Conservation (phyloP, 2,329 filamentous ascomycete genomes). For the Thermothelomyces thermophilus region DNA sequence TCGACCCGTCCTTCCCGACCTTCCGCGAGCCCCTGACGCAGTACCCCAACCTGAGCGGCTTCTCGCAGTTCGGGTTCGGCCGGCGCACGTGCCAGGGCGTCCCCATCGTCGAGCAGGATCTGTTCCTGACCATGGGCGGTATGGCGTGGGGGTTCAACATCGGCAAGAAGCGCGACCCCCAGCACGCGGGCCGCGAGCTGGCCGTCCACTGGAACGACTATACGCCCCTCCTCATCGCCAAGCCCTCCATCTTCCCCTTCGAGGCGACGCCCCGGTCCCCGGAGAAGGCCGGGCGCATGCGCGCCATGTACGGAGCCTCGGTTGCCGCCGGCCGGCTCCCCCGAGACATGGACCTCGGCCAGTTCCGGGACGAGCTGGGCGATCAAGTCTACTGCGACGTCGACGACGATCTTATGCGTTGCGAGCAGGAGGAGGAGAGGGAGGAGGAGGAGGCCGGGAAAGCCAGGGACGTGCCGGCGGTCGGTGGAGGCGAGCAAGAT, state of each 20-base stretch:
- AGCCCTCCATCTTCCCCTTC: constrained; percentile 36
- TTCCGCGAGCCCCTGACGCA: constrained; percentile 26
- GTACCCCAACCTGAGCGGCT: constrained; percentile 30
- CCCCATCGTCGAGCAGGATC: constrained; percentile 27
- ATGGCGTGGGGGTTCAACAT: constrained; percentile 26
- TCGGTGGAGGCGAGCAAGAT: too few species aligned
- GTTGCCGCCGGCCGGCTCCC: not conserved
- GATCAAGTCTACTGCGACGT: constrained; percentile 3
- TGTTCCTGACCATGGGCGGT: constrained; percentile 26
- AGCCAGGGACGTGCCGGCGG: too few species aligned
- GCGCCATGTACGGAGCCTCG: constrained; percentile 29
- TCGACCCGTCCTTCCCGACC: constrained; percentile 25
- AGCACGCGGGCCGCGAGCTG: constrained; percentile 20
- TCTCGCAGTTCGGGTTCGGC: constrained; percentile 40
- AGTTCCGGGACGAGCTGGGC: not conserved
- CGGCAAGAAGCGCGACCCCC: constrained; percentile 27
- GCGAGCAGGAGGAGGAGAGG: too few species aligned
- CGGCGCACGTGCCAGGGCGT: constrained; percentile 35
- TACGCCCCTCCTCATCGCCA: constrained; percentile 39
- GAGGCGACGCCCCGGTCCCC: constrained; percentile 29
- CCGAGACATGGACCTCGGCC: constrained; percentile 6
- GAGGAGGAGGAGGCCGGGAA: too few species aligned
- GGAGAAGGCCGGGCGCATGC: constrained; percentile 23
- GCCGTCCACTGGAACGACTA: constrained; percentile 40
- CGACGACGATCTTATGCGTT: too few species aligned